Evolutionary conservation across 495 filamentous ascomycete species (phyloP).

Genomic region (Hypomontagnella submonticulosa): DNA sequence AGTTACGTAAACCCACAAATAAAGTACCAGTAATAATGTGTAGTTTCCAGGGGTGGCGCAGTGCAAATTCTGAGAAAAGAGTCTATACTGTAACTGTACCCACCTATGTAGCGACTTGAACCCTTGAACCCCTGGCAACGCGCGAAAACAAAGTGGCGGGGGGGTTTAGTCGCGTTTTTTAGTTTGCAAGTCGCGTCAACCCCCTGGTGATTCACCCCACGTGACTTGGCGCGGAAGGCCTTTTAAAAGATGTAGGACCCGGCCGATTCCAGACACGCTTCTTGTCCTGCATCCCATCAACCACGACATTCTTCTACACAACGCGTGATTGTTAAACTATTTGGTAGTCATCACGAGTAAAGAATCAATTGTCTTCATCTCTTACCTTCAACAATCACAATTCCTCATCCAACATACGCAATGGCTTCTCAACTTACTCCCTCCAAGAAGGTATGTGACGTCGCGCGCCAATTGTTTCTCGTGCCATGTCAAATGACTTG

Average conservation of each 20-base stretch:
- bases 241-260: conserved; percentile 44
- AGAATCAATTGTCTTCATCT: conserved; percentile 16
- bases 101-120: neutral
- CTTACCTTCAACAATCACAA: conserved; percentile 24
- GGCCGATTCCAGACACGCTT: conserved; percentile 37
- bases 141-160: conserved; percentile 42
- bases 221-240: conserved; percentile 45
- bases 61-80: too few relatives aligned
- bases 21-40: too few relatives aligned
- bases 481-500: conserved; percentile 9
- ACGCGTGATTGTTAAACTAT: conserved; percentile 33
- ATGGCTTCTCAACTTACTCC: conserved; percentile 83
- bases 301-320: conserved; percentile 25
- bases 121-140: conserved; percentile 21
- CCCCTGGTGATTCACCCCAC: conserved; percentile 26
- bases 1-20: too few relatives aligned
- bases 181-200: conserved; percentile 19
- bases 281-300: conserved; percentile 37
- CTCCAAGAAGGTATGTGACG: conserved; percentile 80
- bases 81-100: too few relatives aligned
- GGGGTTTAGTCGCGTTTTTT: conserved; percentile 22
- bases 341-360: conserved; percentile 16
- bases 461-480: conserved; percentile 2
- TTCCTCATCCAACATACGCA: conserved; percentile 37
- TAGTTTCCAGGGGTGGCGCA: too few relatives aligned